Evolutionary conservation across 805 yeast species (phyloP).

Genomic region (Isabelozyma gotoi): DNA sequence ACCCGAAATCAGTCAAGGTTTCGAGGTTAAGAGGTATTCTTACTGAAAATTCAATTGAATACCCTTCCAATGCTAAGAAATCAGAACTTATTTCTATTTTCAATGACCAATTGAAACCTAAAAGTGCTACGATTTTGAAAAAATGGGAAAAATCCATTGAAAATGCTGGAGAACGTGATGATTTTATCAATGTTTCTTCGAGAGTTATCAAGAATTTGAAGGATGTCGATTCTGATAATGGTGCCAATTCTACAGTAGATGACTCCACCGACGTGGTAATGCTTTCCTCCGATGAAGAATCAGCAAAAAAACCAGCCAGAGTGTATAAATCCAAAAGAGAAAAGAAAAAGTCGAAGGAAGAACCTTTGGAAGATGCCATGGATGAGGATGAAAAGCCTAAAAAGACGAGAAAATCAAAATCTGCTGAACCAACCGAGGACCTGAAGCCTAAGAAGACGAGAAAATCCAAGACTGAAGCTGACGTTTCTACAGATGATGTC

Average conservation of each 20-base stretch:
- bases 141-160: conserved; percentile 16
- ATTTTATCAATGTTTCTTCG: conserved; percentile 13
- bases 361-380: not conserved
- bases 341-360: not conserved
- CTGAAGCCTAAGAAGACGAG: conserved; percentile 1
- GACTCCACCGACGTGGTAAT: not conserved
- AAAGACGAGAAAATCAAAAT: conserved; percentile 1
- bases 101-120: conserved; percentile 51
- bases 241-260: not conserved
- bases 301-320: not conserved
- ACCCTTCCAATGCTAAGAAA: conserved; percentile 67
- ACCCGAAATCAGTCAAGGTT: conserved; percentile 63
- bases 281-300: not conserved
- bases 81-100: conserved; percentile 61
- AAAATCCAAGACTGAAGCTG: not conserved
- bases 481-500: not conserved
- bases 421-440: conserved; percentile 3
- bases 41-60: conserved; percentile 58
- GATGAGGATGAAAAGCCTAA: conserved; percentile 1
- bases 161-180: conserved; percentile 16
- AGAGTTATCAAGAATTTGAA: not conserved
- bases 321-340: not conserved
- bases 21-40: conserved; percentile 70
- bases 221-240: not conserved
- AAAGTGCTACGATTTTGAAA: conserved; percentile 40